These are phyloP conservation scores for Chloris gayana DNA, from an alignment of 176 grass and related monocot species.

Conservation along the genomic window DNA sequence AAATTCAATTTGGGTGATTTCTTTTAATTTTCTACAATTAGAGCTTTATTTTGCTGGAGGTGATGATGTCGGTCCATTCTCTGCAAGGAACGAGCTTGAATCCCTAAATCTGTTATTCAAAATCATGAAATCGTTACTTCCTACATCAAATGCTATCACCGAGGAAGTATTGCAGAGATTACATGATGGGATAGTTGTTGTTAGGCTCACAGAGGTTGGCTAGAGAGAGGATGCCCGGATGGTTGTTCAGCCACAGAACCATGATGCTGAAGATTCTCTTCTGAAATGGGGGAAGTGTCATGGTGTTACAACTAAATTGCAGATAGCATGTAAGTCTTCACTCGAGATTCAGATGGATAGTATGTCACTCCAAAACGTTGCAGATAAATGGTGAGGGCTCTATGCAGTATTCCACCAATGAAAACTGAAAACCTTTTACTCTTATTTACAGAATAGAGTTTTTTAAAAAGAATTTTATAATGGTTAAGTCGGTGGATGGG, in stretches of 20 bases:
- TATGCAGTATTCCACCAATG: not conserved
- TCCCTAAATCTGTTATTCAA: constrained; percentile 67
- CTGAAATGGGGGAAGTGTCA: constrained; percentile 77
- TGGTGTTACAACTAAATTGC: constrained; percentile 81
- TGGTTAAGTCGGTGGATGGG: not conserved
- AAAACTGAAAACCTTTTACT: constrained; percentile 7
- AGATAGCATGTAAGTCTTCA: constrained; percentile 68
- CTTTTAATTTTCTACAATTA: constrained; percentile 53
- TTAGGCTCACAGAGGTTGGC: too few species aligned
- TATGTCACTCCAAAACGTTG: constrained; percentile 35
- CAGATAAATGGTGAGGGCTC: constrained; percentile 42
- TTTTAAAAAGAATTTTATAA: not conserved
- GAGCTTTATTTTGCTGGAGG: constrained; percentile 89
- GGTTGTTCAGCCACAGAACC: too few species aligned
- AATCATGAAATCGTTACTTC: constrained; percentile 47
- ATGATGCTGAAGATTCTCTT: too few species aligned
- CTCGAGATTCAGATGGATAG: constrained; percentile 42
- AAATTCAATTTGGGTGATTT: constrained; percentile 9
- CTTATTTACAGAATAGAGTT: not conserved
- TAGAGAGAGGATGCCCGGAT: too few species aligned
- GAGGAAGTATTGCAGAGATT: too few species aligned
- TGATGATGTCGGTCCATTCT: constrained; percentile 66
- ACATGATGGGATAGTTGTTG: too few species aligned
- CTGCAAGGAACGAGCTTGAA: constrained; percentile 87
- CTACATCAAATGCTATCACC: constrained; percentile 40